Percentiles rank a stretch among this genome's conserved stretches.
These are phyloP conservation scores for Dissophora globulifera DNA, from an alignment of 192 early-diverging fungal species.

Conservation along the genomic window DNA sequence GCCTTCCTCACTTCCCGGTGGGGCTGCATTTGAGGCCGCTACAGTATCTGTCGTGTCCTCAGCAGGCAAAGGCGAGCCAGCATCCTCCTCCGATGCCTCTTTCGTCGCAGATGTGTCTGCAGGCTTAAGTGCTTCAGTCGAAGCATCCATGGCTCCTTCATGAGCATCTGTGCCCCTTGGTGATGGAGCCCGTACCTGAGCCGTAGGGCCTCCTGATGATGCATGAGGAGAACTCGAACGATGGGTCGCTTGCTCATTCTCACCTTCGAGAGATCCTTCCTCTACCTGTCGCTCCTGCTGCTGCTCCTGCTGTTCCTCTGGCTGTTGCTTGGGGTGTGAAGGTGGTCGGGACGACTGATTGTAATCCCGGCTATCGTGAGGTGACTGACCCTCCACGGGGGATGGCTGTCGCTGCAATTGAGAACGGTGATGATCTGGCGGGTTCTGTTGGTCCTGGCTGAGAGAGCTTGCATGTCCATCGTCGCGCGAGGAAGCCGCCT, in stretches of 20 bases:
- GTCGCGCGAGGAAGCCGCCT: background rate
- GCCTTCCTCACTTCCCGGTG: too few relatives aligned
- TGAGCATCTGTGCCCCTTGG: background rate
- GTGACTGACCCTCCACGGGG: background rate
- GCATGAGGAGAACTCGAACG: background rate
- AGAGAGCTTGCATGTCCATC: too few relatives aligned
- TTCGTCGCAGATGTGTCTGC: background rate
- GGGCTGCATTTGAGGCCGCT: background rate
- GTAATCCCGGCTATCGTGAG: constrained; percentile 1
- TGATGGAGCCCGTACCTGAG: background rate
- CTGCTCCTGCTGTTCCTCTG: constrained; percentile 5
- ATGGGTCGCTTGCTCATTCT: background rate
- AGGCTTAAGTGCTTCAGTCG: background rate
- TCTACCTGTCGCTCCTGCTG: background rate
- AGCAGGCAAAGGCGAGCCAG: background rate
- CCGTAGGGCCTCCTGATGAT: background rate
- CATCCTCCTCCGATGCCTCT: background rate
- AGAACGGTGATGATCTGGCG: constrained; percentile 8
- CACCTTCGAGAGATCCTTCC: background rate
- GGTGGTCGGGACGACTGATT: background rate
- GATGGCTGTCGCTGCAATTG: constrained; percentile 3
- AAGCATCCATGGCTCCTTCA: background rate
- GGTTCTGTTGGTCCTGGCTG: constrained; percentile 2
- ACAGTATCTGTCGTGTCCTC: background rate
- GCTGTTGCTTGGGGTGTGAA: background rate